Conservation (phyloP, 176 grass and related monocot species). For the Carex cristatella region DNA sequence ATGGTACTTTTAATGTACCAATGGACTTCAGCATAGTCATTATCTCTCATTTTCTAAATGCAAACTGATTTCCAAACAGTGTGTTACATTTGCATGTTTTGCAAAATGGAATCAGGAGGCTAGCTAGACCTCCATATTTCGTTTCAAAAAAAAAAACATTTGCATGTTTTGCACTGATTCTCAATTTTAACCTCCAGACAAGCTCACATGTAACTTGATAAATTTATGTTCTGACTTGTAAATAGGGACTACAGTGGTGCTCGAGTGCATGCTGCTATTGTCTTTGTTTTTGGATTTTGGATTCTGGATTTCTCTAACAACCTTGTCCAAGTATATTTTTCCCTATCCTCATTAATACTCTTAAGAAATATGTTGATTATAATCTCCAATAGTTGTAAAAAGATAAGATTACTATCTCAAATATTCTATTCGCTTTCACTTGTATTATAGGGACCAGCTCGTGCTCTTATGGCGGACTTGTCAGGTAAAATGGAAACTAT, state of each 20-base stretch:
- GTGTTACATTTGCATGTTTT: background rate
- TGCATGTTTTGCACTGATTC: background rate
- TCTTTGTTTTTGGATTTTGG: slow-evolving; percentile 94
- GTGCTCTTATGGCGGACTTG: slow-evolving; percentile 88
- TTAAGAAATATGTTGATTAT: background rate
- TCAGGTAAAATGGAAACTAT: slow-evolving; percentile 40
- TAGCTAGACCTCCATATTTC: no score
- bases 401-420: background rate
- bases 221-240: background rate
- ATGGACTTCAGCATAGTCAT: background rate
- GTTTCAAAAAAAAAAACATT: background rate
- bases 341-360: background rate
- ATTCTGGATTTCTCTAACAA: slow-evolving; percentile 92
- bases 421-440: background rate
- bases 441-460: slow-evolving; percentile 53
- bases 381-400: background rate
- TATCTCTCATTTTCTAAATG: background rate
- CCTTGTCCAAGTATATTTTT: slow-evolving; percentile 56
- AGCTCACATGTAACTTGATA: background rate
- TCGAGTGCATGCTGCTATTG: slow-evolving; percentile 71
- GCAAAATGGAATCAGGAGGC: background rate
- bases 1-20: background rate
- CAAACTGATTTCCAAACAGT: background rate
- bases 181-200: background rate
- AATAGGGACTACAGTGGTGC: slow-evolving; percentile 62